These are phyloP conservation scores for Bathelium albidoporum DNA, from an alignment of 495 filamentous ascomycete genomes.

Conservation along the genomic window DNA sequence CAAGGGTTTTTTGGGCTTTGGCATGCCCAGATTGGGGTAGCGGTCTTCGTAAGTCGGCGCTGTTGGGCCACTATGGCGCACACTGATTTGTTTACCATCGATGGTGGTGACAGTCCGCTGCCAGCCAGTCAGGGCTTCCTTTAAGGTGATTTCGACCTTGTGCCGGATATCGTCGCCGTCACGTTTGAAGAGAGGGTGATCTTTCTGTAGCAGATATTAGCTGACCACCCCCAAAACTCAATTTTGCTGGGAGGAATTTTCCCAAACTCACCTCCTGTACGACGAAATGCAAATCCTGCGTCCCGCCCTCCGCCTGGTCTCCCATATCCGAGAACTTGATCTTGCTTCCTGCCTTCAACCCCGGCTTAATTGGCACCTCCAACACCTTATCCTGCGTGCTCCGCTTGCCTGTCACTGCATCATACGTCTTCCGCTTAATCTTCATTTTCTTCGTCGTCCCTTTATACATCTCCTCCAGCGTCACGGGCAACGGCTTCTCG, in stretches of 20 bases:
- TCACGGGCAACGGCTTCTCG: constrained; percentile 69
- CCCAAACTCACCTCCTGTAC: constrained; percentile 75
- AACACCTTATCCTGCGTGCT: constrained; percentile 79
- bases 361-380: constrained; percentile 88
- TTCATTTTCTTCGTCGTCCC: constrained; percentile 92
- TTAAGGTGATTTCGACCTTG: constrained; percentile 71
- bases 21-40: constrained; percentile 86
- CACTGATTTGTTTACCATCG: constrained; percentile 69
- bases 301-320: constrained; percentile 94
- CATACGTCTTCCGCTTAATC: constrained; percentile 92
- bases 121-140: constrained; percentile 96
- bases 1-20: constrained; percentile 73
- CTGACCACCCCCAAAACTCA: not conserved
- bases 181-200: constrained; percentile 69
- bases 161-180: constrained; percentile 76
- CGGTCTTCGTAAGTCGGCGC: constrained; percentile 66
- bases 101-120: constrained; percentile 83
- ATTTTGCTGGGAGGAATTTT: too few species aligned
- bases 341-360: constrained; percentile 90
- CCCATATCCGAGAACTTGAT: constrained; percentile 95
- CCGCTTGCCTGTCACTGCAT: constrained; percentile 64
- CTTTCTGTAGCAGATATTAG: constrained; percentile 49
- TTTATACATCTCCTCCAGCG: constrained; percentile 75
- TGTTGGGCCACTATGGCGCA: constrained; percentile 73
- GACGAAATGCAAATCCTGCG: constrained; percentile 91